Evolutionary conservation across 176 grass and related monocot genomes (phyloP), one percentile per base, ranked within the genome.

Genomic region (Tillandsia leiboldiana): DNA sequence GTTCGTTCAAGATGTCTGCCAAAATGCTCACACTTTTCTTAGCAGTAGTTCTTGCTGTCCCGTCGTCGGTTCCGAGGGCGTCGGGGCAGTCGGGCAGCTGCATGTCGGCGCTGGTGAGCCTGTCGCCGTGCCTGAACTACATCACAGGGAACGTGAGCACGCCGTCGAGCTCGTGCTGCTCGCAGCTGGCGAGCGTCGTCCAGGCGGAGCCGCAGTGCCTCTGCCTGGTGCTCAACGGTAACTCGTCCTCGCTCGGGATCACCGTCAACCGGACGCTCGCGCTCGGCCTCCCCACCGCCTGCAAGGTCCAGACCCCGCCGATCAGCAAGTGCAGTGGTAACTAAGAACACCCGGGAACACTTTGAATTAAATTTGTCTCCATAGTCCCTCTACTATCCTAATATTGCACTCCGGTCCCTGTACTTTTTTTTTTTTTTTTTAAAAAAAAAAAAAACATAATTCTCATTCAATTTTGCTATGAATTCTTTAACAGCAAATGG

Each of bases 51-150:
- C 33, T 7, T 7, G 33, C 33, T 6, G 33, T 5, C 7, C 4
- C 6, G 33, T 42, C 33, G 33, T 42, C 33, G 33, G 33, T 42
- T 42, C 33, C 5, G 33, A 63, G 83, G 57, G 80, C 79, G 26
- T 26, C 63, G 2, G 93, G 83, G 20, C 93, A 92, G 66, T 82
- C 84, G 2, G 76, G 59, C 77, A 72, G 12, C 69, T 92, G 93
- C 73, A 85, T 86, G 42, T 22, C 75, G 29, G 82, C 78, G 28
- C 68, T 90, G 24, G 66, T 90, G 49, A 64, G 74, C 89, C 52
- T 97, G 74, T 87, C 84, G 8, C 86, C 89, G 42, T 92, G 93
- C 89, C 76, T 97, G 3, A 77, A 73, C 77, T 97, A 87, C 86
- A 85, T 97, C 73, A 77, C 76, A 3, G 89, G 89, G 2, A 92